Evolutionary conservation across 768 basidiomycete genomes (phyloP), one percentile per base, ranked within the genome.

Genomic region (Porpolomopsis calyptriformis): DNA sequence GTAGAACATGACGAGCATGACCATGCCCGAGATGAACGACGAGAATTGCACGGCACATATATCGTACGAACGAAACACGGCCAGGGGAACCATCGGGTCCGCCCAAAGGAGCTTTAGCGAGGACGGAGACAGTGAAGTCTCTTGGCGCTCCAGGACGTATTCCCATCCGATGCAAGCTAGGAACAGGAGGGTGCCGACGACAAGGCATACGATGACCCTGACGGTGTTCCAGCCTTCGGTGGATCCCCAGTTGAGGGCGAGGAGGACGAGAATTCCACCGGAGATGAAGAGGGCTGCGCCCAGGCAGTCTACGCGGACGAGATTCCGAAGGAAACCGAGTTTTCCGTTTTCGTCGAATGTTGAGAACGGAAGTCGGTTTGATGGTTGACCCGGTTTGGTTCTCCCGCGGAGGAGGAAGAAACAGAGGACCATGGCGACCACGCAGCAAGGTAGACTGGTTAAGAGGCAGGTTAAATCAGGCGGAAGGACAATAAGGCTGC

Each of bases 191-290:
- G 58, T 61, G 19, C 75, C 74, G 26, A 78, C 56, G 41, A 70
- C 58, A 45, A 76, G 64, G 55, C 63, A 66, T 20, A 56, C 69
- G 44, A 79, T 73, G 43, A 78, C 70, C 20, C 65, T 67, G 16
- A 60, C 61, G 8, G 54, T 50, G 47, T 61, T 58, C 72, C 75
- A 76, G 37, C 52, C 48, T 23, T 62, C 61, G 10, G 54, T 53
- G n/a, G 73, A 68, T 4, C 74, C 74, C 70, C 71, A 73, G 53
- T 69, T 73, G 42, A 77, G 62, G 11, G 69, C 75, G 4, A 77
- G 66, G 23, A 77, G 58, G 43, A 76, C 47, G 20, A 73, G 64
- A 36, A 74, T 64, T 12, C 73, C 69, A 20, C 64, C 69, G 7
- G 47, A 49, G 52, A 71, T 60, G 51, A 74, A 75, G 34, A 75